These are phyloP conservation scores for Bimuria novae-zelandiae DNA, from an alignment of 2,329 filamentous ascomycete genomes.

Conservation along the genomic window DNA sequence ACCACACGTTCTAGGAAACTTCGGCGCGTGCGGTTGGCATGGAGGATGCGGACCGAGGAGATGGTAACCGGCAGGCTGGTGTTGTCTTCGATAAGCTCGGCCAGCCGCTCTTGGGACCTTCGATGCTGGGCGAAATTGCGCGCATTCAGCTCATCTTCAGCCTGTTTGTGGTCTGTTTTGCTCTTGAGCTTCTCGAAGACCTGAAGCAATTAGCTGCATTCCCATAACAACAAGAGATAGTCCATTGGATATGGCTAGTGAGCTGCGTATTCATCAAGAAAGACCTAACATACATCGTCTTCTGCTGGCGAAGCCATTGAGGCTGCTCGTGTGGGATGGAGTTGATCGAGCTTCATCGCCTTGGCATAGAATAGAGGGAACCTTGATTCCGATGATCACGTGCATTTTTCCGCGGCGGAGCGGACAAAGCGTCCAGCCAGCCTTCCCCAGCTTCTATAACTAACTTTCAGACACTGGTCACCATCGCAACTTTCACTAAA, in stretches of 20 bases:
- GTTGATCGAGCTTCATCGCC: slow-evolving; percentile 25
- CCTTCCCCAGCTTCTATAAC: slow-evolving; percentile 4
- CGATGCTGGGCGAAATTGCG: slow-evolving; percentile 62
- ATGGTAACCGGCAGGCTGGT: slow-evolving; percentile 86
- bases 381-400: slow-evolving; percentile 2
- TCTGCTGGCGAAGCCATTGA: slow-evolving; percentile 50
- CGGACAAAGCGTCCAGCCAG: not conserved
- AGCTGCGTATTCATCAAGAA: not conserved
- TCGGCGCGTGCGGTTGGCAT: slow-evolving; percentile 80
- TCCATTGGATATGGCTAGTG: not conserved
- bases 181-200: slow-evolving; percentile 65
- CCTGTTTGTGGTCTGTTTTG: slow-evolving; percentile 63
- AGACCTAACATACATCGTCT: slow-evolving; percentile 50
- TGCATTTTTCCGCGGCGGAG: slow-evolving; percentile 3
- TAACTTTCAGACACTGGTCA: not conserved
- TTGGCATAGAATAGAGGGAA: slow-evolving; percentile 31
- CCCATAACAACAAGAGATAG: too few relatives aligned
- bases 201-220: slow-evolving; percentile 41
- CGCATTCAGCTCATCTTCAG: slow-evolving; percentile 64
- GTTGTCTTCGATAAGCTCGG: slow-evolving; percentile 76
- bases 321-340: slow-evolving; percentile 25
- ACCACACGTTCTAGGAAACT: slow-evolving; percentile 83
- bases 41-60: slow-evolving; percentile 80
- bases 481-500: not conserved
- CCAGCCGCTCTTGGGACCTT: slow-evolving; percentile 66